Evolutionary conservation across 1,139 yeast genomes (phyloP), one percentile per base, ranked within the genome.

Genomic region (Suhomyces coccinellae): DNA sequence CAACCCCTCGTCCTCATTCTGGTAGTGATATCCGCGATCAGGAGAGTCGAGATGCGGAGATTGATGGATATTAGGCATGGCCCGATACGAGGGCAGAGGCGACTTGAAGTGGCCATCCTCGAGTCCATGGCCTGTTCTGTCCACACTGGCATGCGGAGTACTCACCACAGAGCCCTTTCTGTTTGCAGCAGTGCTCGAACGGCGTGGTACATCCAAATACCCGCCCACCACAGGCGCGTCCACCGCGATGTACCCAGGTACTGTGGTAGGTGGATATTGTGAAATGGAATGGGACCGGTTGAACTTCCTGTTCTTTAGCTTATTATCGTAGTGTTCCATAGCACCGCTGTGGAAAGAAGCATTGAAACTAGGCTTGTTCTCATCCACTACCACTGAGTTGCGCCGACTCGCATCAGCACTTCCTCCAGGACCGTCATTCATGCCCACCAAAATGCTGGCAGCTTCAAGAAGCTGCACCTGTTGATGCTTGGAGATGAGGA

Each of bases 391-490:
- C 29, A 37, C 45, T 9, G 59, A 55, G 38, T 55, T 54, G 33
- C 60, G 52, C 28, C 56, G 42, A 6, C 52, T 45, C 1, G 49
- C 44, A 3, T 45, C 39, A 16, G 53, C 58, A 28, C 43, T 44
- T 4, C 13, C 28, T 11, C 40, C 38, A 17, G 15, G 43, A 24
- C 20, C 29, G 41, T 85, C 95, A 58, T 83, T 85, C 88, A 88
- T 84, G 8, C 89, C 85, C 31, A 89, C 91, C 47, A 88, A 71
- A 38, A 88, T 87, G 46, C 91, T 83, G 3, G 96, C 96, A 10
- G 96, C 96, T 61, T 88, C 96, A 39, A 88, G 72, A 33, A 88
- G 71, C 63, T 88, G 96, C 6, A 88, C 96, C 62, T 88, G 96
- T 63, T 88, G 96, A 63, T 88, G 96, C 63, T 88, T 88, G n/a